Evolutionary conservation across 2,329 filamentous ascomycete genomes (phyloP), one percentile per base, ranked within the genome.

Genomic region (Tolypocladium pustulatum): DNA sequence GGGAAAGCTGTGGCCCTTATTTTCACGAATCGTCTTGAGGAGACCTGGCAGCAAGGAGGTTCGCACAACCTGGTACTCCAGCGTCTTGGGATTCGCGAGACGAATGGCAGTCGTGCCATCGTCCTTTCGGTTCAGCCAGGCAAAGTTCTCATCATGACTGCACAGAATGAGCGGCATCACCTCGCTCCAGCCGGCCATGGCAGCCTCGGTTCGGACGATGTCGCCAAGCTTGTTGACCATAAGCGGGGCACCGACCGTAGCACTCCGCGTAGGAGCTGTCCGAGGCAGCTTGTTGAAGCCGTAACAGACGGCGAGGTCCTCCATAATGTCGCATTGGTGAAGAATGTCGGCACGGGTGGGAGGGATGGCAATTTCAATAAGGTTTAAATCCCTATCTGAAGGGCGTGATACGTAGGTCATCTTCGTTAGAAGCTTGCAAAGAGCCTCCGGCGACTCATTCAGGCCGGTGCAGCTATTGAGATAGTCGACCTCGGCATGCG

Each of bases 271-370:
- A 10, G 92, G 91, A 68, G 93, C 91, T 55, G 88, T 86, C 57
- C 91, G 87, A 1, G 93, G 92, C 22, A 99, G 86, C 63, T 89
- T 91, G 81, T 99, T 99, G 83, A 96, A 99, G 64, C 95, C 94
- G 73, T 97, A 97, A 57, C 91, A 91, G 64, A 99, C 94, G 46
- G 91, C 94, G 25, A 95, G 87, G 71, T 99, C 95, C 76, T 99
- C 94, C 93, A 99, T 99, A 65, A 99, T 90, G 71, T 99, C 94
- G 67, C 91, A 95, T 70, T 97, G 89, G 74, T 99, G 94, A 37
- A 99, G 85, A 49, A 99, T 88, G 72, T 99, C 94, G 54, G 94
- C 93, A 62, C 94, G 85, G 54, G 92, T 97, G 37, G 92, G 85
- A 10, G 94, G 94, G 30, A 97, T 84, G 40, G 87, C 82, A 34